These are phyloP conservation scores for Piloderma croceum DNA, from an alignment of 768 basidiomycete genomes.

Conservation along the genomic window DNA sequence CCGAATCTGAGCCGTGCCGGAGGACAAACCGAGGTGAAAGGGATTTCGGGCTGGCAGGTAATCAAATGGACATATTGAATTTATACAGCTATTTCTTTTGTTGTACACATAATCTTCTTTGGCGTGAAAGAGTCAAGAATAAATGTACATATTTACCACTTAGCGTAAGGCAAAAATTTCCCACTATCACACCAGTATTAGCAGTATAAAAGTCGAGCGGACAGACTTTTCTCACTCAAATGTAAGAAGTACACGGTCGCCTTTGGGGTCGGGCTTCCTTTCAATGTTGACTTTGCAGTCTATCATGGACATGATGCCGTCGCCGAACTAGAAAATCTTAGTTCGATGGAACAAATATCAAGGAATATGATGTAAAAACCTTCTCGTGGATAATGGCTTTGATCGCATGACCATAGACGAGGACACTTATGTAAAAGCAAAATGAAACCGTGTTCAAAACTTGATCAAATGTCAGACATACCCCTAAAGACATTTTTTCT, in stretches of 20 bases:
- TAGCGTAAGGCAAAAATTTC: constrained; percentile 71
- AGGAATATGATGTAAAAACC: constrained; percentile 24
- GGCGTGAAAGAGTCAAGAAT: too few relatives aligned
- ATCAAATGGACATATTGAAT: too few relatives aligned
- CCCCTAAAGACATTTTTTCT: not conserved
- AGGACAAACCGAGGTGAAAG: too few relatives aligned
- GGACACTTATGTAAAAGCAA: constrained; percentile 37
- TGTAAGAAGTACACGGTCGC: constrained; percentile 72
- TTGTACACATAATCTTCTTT: too few relatives aligned
- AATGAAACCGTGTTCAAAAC: not conserved
- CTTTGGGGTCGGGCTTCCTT: constrained; percentile 70
- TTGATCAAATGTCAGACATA: not conserved
- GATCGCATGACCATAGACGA: constrained; percentile 76
- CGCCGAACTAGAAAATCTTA: constrained; percentile 54
- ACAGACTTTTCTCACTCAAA: constrained; percentile 56
- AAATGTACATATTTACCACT: constrained; percentile 53
- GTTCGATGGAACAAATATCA: not conserved
- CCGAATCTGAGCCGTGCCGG: too few relatives aligned
- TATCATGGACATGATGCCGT: constrained; percentile 88
- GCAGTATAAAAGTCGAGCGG: constrained; percentile 1
- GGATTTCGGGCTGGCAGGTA: too few relatives aligned
- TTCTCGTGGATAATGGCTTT: constrained; percentile 82
- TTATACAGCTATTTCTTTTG: too few relatives aligned
- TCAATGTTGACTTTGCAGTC: constrained; percentile 69
- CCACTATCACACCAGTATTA: constrained; percentile 40